Evolutionary conservation across 164 flowering plant genomes (phyloP), one percentile per base, ranked within the genome.

Genomic region (Tetrastigma voinierianum): DNA sequence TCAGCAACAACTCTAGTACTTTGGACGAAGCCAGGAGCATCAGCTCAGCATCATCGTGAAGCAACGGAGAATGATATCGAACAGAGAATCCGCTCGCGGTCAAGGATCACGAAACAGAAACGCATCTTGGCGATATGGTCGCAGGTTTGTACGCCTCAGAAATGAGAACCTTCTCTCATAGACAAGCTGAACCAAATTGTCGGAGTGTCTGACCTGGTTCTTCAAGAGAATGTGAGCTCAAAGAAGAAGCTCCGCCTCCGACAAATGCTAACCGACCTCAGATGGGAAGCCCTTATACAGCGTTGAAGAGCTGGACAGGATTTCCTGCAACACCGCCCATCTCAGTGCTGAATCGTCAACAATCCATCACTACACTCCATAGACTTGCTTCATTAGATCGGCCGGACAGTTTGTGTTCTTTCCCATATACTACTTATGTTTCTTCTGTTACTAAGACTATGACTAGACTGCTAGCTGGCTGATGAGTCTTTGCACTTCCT

Each of bases 21-120:
- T 87, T 87, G 6, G 90, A 87, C 53, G 92, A 87, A 57, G 86
- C 85, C 4, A 87, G 11, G 86, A 82, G 47, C 76, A 73, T 0
- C 83, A 78, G 10, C 54, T 63, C 12, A 70, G 72, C 40, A 61
- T 78, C 66, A 78, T 84, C 49, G 83, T 88, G 75, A 81, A 72
- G 78, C 79, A 78, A 62, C 65, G 88, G 61, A 69, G 90, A 61
- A 86, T 82, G 90, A 84, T 86, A 10, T 86, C 91, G 4, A 86
- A 86, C 58, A 61, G 91, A 54, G 88, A 86, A 67, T 86, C 91
- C 9, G 91, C 91, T 3, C 72, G 91, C 2, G 91, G 63, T 86
- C 91, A 16, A 67, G 91, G 72, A 83, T 86, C 88, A 61, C 88
- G 69, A 86, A 86, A 53, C 87, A 86, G 69, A 80, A 66, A 74